phyloP scores from a whole-genome alignment of 192 early-diverging fungal species.

The Coemansia sp. region DNA sequence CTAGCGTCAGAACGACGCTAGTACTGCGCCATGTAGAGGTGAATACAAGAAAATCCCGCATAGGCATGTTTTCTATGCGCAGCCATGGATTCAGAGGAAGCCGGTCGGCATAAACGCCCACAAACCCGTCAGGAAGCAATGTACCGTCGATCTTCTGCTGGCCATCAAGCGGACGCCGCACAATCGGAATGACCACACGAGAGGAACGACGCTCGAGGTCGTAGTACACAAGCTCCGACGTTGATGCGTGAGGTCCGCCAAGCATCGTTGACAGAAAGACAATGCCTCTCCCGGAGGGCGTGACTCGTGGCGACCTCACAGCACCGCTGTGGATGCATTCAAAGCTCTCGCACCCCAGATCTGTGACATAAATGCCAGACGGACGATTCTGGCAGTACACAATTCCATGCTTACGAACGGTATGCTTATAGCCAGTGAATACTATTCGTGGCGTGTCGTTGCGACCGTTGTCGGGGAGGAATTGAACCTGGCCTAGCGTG shows the following conservation, averaged over 20 bases:
- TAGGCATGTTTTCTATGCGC: background rate
- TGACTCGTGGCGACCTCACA: conserved; percentile 65
- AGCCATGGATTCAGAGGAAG: conserved; percentile 51
- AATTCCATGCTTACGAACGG: conserved; percentile 61
- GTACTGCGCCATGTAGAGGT: conserved; percentile 49
- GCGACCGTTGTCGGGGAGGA: conserved; percentile 39
- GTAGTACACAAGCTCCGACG: conserved; percentile 53
- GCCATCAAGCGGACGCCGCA: conserved; percentile 13
- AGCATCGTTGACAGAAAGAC: conserved; percentile 62
- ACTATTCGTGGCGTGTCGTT: conserved; percentile 47
- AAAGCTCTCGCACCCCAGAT: conserved; percentile 30
- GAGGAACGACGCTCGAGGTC: conserved; percentile 20
- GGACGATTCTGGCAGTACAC: conserved; percentile 69
- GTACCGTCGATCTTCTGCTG: conserved; percentile 22
- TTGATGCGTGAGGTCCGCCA: conserved; percentile 71
- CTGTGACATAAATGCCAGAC: conserved; percentile 58
- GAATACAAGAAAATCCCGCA: conserved; percentile 28
- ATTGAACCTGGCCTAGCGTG: conserved; percentile 54
- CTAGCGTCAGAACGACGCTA: conserved; percentile 38
- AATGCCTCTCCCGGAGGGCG: conserved; percentile 50
- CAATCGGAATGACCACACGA: conserved; percentile 27
- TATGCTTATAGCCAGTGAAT: conserved; percentile 65
- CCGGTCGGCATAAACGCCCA: conserved; percentile 66
- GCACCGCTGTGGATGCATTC: conserved; percentile 37
- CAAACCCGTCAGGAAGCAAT: conserved; percentile 56